Evolutionary conservation across 148 eudicot species (phyloP).

Genomic region (Simmondsia chinensis): DNA sequence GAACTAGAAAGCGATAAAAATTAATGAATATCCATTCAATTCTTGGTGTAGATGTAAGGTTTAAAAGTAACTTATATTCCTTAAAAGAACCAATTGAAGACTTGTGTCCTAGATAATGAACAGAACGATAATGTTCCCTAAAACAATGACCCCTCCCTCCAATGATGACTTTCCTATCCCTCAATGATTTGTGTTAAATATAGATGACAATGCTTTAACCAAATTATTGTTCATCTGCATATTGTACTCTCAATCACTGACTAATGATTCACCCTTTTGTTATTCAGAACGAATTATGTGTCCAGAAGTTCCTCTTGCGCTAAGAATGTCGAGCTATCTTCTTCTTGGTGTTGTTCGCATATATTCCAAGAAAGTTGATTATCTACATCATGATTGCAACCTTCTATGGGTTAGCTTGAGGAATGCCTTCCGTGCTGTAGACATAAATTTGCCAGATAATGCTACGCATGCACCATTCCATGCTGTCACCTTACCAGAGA

Average conservation of each 20-base stretch:
- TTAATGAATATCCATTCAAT: too few relatives aligned
- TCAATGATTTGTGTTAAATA: background rate
- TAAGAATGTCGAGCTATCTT: slow-evolving; percentile 88
- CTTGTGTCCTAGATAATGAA: too few relatives aligned
- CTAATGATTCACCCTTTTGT: background rate
- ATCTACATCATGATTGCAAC: slow-evolving; percentile 73
- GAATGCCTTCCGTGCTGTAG: slow-evolving; percentile 36
- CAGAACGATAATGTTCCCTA: too few relatives aligned
- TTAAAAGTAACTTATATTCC: too few relatives aligned
- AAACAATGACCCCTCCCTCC: too few relatives aligned
- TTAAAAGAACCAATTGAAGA: too few relatives aligned
- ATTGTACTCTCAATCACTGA: background rate
- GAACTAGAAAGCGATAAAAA: too few relatives aligned
- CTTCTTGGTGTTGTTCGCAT: slow-evolving; percentile 86
- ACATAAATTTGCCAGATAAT: slow-evolving; percentile 72
- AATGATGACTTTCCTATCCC: too few relatives aligned
- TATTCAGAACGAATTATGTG: slow-evolving; percentile 56
- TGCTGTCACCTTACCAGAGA: slow-evolving; percentile 80
- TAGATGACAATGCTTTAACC: too few relatives aligned
- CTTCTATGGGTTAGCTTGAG: slow-evolving; percentile 33
- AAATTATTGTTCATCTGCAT: too few relatives aligned
- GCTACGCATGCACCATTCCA: slow-evolving; percentile 67
- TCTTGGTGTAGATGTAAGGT: too few relatives aligned
- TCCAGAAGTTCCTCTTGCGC: slow-evolving; percentile 91
- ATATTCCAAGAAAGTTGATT: slow-evolving; percentile 84